Percentiles rank a stretch among this genome's conserved stretches.
These are phyloP conservation scores for Neurospora sp. DNA, from an alignment of 495 filamentous ascomycete genomes.

Conservation along the genomic window DNA sequence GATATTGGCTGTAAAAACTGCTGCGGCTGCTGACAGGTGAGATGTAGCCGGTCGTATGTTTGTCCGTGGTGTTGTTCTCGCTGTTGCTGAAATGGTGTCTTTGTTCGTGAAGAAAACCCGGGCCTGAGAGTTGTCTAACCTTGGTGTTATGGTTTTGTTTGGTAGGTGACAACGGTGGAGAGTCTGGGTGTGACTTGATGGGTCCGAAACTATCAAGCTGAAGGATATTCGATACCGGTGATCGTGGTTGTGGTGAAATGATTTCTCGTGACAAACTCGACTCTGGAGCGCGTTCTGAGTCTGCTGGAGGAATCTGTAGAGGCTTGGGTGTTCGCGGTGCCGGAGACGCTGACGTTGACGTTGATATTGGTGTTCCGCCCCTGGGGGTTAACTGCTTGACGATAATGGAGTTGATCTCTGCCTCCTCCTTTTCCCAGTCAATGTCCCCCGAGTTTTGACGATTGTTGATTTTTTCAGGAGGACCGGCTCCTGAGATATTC, in stretches of 20 bases:
- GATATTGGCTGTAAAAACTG: slow-evolving; percentile 7
- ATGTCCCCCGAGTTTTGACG: background rate
- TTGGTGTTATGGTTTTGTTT: slow-evolving; percentile 13
- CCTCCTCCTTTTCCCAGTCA: slow-evolving; percentile 6
- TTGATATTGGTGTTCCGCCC: background rate
- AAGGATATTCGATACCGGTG: slow-evolving; percentile 7
- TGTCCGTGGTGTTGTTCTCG: background rate
- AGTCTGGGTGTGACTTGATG: background rate
- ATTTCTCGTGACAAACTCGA: background rate
- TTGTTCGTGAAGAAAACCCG: slow-evolving; percentile 1
- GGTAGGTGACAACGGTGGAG: slow-evolving; percentile 4
- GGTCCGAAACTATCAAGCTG: background rate
- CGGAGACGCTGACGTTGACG: background rate
- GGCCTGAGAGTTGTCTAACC: slow-evolving; percentile 14
- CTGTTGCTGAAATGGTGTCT: background rate
- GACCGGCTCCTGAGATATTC: background rate
- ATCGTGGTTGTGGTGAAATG: slow-evolving; percentile 4
- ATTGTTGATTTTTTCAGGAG: background rate
- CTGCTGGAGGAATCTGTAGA: background rate
- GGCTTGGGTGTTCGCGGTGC: background rate
- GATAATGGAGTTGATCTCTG: slow-evolving; percentile 5
- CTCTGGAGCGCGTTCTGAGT: background rate
- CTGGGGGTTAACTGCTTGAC: background rate
- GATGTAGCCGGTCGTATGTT: slow-evolving; percentile 2
- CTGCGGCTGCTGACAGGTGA: slow-evolving; percentile 12